Evolutionary conservation across 352 stramenopile genomes (phyloP), one percentile per base, ranked within the genome.

Genomic region (Lagenidium sp.): DNA sequence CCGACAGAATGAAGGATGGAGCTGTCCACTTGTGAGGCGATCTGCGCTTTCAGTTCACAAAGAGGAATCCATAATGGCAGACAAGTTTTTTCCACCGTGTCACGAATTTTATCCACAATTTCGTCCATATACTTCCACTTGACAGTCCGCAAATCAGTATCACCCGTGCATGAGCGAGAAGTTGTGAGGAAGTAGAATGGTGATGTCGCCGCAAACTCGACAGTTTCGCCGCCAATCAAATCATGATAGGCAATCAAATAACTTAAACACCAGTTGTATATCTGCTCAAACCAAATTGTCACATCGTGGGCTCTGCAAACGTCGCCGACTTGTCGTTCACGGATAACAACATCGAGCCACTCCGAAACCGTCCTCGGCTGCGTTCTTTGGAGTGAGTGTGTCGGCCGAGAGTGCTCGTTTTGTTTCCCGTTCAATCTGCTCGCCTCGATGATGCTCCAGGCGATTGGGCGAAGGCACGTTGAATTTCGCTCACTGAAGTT

Each of bases 191-290:
- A 69, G 12, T 60, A 41, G 41, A 69, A 78, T 15, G 65, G 63
- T n/a, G 65, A 65, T 1, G 52, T 62, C 0, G 65, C 55, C 26
- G 68, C 68, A 23, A 81, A 78, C 20, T 81, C 68, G 16, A 71
- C 68, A 1, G 75, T 52, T 15, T 81, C 62, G 18, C 44, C 48
- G 0, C 47, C 65, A 8, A 77, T 38, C 2, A 57, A 41, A 19
- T 81, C 65, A 26, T 81, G 59, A 13, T 61, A 78, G 15, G 24
- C 25, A 6, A 47, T 21, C 6, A 37, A 21, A 12, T 50, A 47
- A 18, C 20, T 25, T 12, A 80, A 47, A 28, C 61, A 51, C 4
- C 26, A 24, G 0, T 57, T 56, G 44, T 67, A 80, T 2, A 41
- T 41, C 4, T 40, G 40, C 32, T 80, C 59, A 3, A 77, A 41